Conservation (phyloP, 306 rosid genomes). For the Citrullus mucosospermus region DNA sequence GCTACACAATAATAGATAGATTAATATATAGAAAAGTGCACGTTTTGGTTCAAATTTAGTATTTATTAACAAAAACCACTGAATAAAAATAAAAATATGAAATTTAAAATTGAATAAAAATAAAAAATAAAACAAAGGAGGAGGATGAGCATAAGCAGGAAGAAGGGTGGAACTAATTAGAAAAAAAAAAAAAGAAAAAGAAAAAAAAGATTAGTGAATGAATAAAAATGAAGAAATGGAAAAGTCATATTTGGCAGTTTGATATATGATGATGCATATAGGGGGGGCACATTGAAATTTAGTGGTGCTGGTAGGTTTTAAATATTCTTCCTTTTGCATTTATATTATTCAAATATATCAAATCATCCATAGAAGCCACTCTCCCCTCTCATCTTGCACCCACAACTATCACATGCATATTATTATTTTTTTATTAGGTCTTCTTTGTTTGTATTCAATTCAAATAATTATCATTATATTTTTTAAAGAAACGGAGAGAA, state of each 20-base stretch:
- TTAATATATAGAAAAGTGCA: not conserved
- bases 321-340: not conserved
- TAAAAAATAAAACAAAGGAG: not conserved
- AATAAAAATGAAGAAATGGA: not conserved
- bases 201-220: not conserved
- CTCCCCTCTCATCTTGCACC: not conserved
- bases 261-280: not conserved
- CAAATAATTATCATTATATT: no score
- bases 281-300: not conserved
- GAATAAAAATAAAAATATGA: not conserved
- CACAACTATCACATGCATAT: not conserved
- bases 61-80: not conserved
- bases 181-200: not conserved
- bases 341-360: not conserved
- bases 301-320: not conserved
- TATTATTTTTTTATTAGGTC: not conserved
- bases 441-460: not conserved
- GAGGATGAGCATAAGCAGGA: not conserved
- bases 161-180: not conserved
- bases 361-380: not conserved
- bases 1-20: not conserved
- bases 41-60: not conserved
- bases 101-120: not conserved
- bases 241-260: slow-evolving; percentile 3
- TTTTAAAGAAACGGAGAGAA: no score